Conservation (phyloP, 2,329 filamentous ascomycete genomes). For the Kalaharituber pfeilii region DNA sequence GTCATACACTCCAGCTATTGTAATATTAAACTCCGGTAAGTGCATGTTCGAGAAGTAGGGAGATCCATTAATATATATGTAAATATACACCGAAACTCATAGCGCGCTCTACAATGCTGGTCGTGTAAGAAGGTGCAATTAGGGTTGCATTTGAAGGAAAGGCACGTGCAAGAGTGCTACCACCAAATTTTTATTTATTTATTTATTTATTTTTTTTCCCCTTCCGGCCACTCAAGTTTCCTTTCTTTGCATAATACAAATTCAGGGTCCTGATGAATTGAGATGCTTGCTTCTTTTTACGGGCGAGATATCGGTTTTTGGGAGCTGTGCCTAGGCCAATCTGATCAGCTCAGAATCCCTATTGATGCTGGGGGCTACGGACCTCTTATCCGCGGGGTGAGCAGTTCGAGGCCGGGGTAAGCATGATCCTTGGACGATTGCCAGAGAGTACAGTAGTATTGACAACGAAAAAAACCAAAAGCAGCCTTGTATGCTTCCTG, state of each 20-base stretch:
- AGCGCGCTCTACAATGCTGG: background rate
- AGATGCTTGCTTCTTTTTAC: background rate
- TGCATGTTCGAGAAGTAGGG: background rate
- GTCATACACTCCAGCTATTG: background rate
- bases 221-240: background rate
- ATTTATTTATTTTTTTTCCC: background rate
- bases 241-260: background rate
- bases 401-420: background rate
- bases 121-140: background rate
- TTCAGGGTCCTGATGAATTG: background rate
- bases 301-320: background rate
- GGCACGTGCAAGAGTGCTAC: too few relatives aligned
- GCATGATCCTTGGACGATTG: background rate
- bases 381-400: background rate
- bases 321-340: background rate
- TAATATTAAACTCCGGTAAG: background rate
- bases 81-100: background rate
- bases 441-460: too few relatives aligned
- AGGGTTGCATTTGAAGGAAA: background rate
- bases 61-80: background rate
- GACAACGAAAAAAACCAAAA: too few relatives aligned
- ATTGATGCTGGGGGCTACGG: background rate
- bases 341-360: background rate
- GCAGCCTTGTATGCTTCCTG: background rate
- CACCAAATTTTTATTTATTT: too few relatives aligned